Base-by-base conservation (phyloP, 108 stramenopile species). In the Chaetoceros tenuissimus region DNA sequence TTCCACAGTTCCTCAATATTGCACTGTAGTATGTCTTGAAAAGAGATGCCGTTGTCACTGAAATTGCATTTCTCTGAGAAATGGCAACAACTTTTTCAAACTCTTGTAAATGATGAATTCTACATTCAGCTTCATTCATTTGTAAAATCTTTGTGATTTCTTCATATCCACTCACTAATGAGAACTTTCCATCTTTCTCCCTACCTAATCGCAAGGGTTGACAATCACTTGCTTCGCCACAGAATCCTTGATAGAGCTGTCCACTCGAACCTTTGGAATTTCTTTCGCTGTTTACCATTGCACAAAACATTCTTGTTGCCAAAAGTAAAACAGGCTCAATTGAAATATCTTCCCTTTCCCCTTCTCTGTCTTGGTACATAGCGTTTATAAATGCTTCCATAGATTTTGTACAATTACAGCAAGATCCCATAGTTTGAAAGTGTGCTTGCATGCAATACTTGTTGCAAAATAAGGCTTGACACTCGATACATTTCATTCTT, bases 201-300 rank as follows among this genome's bases (percentile, higher is more conserved):
- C 13, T 13, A 34, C 71, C 71, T 18, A 77, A 46, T 34, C 68
- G 63, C 1, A 73, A 34, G n/a, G 54, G 31, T 27, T n/a, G 48
- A 53, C 69, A 26, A 44, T 77, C 76, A 3, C 48, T 47, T 0
- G 67, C 60, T 21, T 55, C 31, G 0, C 71, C 76, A 63, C 75
- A 76, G 13, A 76, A 28, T n/a, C 63, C 61, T 13, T 62, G 17
- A 26, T 63, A 55, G 3, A 43, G 61, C 21, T 59, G 60, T 20
- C 46, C 55, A 31, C 43, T 61, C 44, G 40, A 0, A 24, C 0
- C 16, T 29, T 21, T 22, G 30, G 20, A 16, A 48, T 57, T 40
- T 29, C 66, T 67, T 56, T 60, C 47, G 24, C 58, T 46, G 23
- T 50, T 27, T 2, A 61, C 31, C 2, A 13, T 13, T 17, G 50